phyloP scores from a whole-genome alignment of 2,329 filamentous ascomycete species.

The Fusarium hostae region DNA sequence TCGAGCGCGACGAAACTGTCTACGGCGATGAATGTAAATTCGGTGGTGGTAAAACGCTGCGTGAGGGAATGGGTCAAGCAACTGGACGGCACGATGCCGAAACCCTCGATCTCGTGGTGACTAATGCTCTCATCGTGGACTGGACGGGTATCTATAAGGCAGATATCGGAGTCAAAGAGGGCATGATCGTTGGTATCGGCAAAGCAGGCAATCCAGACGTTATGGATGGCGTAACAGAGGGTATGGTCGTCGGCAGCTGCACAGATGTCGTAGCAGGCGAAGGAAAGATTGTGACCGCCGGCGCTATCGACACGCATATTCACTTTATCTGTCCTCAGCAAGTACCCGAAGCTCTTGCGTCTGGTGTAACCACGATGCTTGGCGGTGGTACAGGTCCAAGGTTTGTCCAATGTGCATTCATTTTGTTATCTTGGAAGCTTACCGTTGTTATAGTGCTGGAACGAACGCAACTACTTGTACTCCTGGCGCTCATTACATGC shows the following conservation, averaged over 20 bases:
- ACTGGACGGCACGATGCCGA: constrained; percentile 78
- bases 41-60: constrained; percentile 90
- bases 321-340: constrained; percentile 98
- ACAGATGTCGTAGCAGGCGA: constrained; percentile 95
- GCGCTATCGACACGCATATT: constrained; percentile 89
- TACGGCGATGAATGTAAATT: constrained; percentile 97
- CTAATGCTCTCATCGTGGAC: constrained; percentile 90
- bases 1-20: constrained; percentile 84
- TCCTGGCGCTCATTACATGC: constrained; percentile 83
- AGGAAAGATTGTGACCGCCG: constrained; percentile 89
- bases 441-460: constrained; percentile 69
- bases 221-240: constrained; percentile 85
- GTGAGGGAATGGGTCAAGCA: constrained; percentile 96
- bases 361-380: constrained; percentile 89
- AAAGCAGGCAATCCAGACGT: constrained; percentile 98
- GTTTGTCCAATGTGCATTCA: constrained; percentile 52
- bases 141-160: constrained; percentile 96
- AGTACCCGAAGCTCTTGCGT: constrained; percentile 81
- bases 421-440: constrained; percentile 1
- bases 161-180: constrained; percentile 92
- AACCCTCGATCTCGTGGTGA: constrained; percentile 84
- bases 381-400: constrained; percentile 94
- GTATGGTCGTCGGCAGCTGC: constrained; percentile 85
- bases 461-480: constrained; percentile 95
- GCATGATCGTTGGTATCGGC: constrained; percentile 86